A percentile compares a stretch with the other conserved stretches of the same genome.
phyloP scores from a whole-genome alignment of 306 rosid genomes.

The Vigna angularis region DNA sequence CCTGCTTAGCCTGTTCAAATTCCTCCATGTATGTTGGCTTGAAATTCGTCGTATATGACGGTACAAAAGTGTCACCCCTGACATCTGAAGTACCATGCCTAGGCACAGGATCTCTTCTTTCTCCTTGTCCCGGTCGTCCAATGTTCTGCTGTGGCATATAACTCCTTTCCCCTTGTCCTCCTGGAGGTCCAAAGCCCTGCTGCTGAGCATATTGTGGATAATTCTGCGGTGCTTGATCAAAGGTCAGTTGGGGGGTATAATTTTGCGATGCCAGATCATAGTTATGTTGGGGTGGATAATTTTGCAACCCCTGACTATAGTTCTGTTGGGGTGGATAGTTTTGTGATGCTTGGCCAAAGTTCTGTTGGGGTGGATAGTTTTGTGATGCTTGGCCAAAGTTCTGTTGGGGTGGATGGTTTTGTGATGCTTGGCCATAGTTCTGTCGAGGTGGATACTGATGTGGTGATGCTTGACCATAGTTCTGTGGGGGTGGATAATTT shows the following conservation, averaged over 20 bases:
- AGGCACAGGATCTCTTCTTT: conserved; percentile 54
- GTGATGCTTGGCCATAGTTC: conserved; percentile 52
- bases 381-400: conserved; percentile 46
- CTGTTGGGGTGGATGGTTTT: conserved; percentile 40
- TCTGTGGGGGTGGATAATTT: conserved; percentile 51
- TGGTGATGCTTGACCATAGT: conserved; percentile 49
- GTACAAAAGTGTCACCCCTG: too few species aligned
- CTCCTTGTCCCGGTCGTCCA: conserved; percentile 58
- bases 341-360: conserved; percentile 48
- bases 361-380: conserved; percentile 47
- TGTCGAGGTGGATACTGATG: conserved; percentile 56
- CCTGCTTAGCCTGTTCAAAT: too few species aligned
- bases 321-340: conserved; percentile 54
- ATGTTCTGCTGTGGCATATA: conserved; percentile 52
- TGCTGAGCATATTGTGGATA: conserved; percentile 44
- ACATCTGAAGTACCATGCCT: conserved; percentile 49
- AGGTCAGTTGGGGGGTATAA: conserved; percentile 47
- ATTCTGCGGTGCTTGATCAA: conserved; percentile 39
- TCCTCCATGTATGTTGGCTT: too few species aligned
- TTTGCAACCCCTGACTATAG: conserved; percentile 49
- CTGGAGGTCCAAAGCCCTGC: conserved; percentile 50
- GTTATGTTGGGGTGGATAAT: conserved; percentile 42
- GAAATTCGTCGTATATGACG: too few species aligned
- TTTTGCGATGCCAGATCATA: conserved; percentile 42
- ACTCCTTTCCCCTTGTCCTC: conserved; percentile 46